Percentiles rank a stretch among this genome's conserved stretches.
phyloP scores from a whole-genome alignment of 1,139 yeast genomes.

The Blastobotrys proliferans region DNA sequence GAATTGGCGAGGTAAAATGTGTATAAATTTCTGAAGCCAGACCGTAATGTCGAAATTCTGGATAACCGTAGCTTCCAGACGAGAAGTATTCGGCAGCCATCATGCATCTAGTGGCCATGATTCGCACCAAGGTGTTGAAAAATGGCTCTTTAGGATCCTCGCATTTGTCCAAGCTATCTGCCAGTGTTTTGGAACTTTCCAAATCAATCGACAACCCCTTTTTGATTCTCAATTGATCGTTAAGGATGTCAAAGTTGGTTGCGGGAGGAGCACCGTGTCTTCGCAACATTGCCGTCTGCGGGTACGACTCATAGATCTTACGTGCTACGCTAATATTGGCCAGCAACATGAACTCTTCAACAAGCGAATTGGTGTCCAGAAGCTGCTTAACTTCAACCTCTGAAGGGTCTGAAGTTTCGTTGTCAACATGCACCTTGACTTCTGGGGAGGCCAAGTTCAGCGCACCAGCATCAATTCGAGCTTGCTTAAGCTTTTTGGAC shows the following conservation, averaged over 20 bases:
- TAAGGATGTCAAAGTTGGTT: conserved; percentile 81
- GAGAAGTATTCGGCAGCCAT: conserved; percentile 98
- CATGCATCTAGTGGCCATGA: conserved; percentile 98
- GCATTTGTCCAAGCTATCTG: conserved; percentile 89
- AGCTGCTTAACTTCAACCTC: conserved; percentile 90
- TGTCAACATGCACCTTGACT: conserved; percentile 94
- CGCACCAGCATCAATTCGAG: conserved; percentile 92
- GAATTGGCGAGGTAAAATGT: conserved; percentile 96
- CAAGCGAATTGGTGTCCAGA: conserved; percentile 88
- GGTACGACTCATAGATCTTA: conserved; percentile 85
- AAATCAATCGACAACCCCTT: conserved; percentile 69
- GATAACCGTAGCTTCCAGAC: conserved; percentile 84
- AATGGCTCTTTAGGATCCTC: conserved; percentile 78
- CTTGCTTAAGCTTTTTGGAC: conserved; percentile 80
- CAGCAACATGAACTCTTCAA: conserved; percentile 96
- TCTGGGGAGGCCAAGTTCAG: conserved; percentile 96
- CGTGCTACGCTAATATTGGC: conserved; percentile 96
- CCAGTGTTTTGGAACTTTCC: conserved; percentile 86
- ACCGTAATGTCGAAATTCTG: conserved; percentile 97
- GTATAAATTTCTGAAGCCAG: conserved; percentile 96
- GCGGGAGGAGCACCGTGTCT: conserved; percentile 97
- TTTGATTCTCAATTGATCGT: conserved; percentile 83
- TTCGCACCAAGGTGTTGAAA: conserved; percentile 89
- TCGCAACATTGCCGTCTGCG: conserved; percentile 94
- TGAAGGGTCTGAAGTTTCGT: conserved; percentile 95